Evolutionary conservation across 2,329 filamentous ascomycete species (phyloP).

Genomic region (Fusarium coffeatum): DNA sequence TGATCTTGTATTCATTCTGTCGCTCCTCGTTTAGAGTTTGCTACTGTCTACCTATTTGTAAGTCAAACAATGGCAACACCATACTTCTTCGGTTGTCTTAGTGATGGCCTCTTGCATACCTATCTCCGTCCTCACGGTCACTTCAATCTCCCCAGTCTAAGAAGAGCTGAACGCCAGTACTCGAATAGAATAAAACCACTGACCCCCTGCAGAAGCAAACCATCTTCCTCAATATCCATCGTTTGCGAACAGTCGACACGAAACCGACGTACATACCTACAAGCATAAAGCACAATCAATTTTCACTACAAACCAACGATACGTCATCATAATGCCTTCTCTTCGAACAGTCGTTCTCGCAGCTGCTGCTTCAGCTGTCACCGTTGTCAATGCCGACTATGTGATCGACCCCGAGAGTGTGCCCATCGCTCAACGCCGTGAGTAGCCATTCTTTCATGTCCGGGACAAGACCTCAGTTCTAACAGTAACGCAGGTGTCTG

Average conservation of each 20-base stretch:
- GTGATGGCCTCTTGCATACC: conserved; percentile 26
- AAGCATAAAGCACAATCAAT: conserved; percentile 10
- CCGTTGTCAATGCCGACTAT: conserved; percentile 67
- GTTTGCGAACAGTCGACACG: conserved; percentile 16
- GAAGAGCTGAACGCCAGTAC: conserved; percentile 9
- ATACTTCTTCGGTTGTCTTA: conserved; percentile 24
- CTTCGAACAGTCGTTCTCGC: conserved; percentile 66
- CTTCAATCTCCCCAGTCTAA: conserved; percentile 1
- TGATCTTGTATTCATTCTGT: conserved; percentile 9
- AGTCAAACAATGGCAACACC: conserved; percentile 13
- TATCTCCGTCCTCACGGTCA: conserved; percentile 23
- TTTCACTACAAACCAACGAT: conserved; percentile 6
- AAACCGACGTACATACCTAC: conserved; percentile 19
- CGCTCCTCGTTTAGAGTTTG: background rate
- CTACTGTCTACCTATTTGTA: conserved; percentile 13
- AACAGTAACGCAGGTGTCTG: conserved; percentile 62
- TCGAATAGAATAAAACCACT: conserved; percentile 23
- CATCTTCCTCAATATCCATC: conserved; percentile 19
- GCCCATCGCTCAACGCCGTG: conserved; percentile 62
- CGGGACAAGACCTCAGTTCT: conserved; percentile 18
- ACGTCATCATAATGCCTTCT: conserved; percentile 62
- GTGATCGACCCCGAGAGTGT: conserved; percentile 72
- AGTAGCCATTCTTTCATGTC: conserved; percentile 41
- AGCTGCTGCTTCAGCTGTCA: conserved; percentile 62
- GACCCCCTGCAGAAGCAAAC: conserved; percentile 18